Base-by-base conservation (phyloP, 2,329 filamentous ascomycete species). In the Colletotrichum navitas region DNA sequence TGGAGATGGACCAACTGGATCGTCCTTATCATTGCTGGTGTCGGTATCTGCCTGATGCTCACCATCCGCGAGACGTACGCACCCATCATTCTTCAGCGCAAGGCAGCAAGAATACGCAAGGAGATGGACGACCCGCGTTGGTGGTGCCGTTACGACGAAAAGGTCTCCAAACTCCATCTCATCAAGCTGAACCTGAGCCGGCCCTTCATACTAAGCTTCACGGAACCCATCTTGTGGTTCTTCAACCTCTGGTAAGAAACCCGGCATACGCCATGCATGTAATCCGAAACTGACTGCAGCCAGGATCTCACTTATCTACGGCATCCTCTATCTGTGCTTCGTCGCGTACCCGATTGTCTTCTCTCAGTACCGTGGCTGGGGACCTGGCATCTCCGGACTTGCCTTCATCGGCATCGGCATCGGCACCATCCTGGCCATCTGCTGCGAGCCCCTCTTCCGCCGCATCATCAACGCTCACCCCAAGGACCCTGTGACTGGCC, bases 1-100 rank as follows among this genome's bases (percentile, higher is more conserved):
- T 98, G 95, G 95, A 84, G 94, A 39, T 97, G 94, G 94, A 92
- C 91, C 47, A 93, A 93, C 77, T 97, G 93, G 92, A 86, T 96
- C 26, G 88, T 91, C 11, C 82, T 95, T 76, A 95, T 97, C 63
- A 85, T 94, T 12, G 88, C 88, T 0, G 93, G 88, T 0, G 84
- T 87, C 0, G 89, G 89, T 0, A 87, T 91, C 68, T 73, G 87
- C 26, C 81, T 91, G 74, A 87, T 94, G 75, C 78, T 85, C 2
- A 84, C 88, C 1, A 84, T 93, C 59, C 88, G 88, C 73, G 94
- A 97, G 81, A 95, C 93, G 0, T 97, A 97, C 76, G 88, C 90
- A 0, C 94, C 93, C 1, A 86, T 86, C 0, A 86, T 96, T 32
- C 83, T 96, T 39, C 88, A 92, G 76, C 84, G 85, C 56, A 92